A percentile compares a stretch with the other conserved stretches of the same genome.
Conservation (phyloP, 2,329 filamentous ascomycete genomes). For the Aspergillus amoenus region DNA sequence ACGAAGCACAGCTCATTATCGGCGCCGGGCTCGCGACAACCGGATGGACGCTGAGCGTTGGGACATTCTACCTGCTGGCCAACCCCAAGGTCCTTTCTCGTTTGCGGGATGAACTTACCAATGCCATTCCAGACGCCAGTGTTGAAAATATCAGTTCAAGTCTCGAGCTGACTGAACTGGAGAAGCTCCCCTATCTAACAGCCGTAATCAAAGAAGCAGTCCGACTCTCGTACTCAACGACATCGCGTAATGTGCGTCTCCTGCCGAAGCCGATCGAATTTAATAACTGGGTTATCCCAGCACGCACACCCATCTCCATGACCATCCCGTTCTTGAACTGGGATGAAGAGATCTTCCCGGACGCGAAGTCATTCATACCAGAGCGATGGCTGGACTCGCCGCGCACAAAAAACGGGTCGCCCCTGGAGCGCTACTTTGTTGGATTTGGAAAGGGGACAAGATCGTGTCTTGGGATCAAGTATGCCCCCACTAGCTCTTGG, state of each 20-base stretch:
- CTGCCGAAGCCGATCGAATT: neutral
- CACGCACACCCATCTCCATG: slow-evolving; percentile 1
- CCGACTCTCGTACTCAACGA: neutral
- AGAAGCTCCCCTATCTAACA: slow-evolving; percentile 2
- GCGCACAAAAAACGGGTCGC: neutral
- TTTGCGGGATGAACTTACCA: neutral
- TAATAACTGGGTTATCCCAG: neutral
- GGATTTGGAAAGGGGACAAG: slow-evolving; percentile 4
- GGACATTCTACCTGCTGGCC: slow-evolving; percentile 4
- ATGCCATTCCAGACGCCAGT: neutral
- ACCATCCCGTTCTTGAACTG: slow-evolving; percentile 1
- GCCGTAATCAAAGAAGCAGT: slow-evolving; percentile 3
- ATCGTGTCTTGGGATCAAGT: slow-evolving; percentile 6
- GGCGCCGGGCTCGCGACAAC: slow-evolving; percentile 3
- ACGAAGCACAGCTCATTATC: slow-evolving; percentile 3
- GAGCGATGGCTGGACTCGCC: slow-evolving; percentile 5
- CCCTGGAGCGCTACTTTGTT: slow-evolving; percentile 6
- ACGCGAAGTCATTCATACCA: neutral
- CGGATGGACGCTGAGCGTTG: slow-evolving; percentile 3
- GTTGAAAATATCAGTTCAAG: neutral
- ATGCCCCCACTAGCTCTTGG: neutral
- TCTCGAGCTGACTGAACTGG: neutral
- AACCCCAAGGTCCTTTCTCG: slow-evolving; percentile 1
- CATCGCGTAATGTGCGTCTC: slow-evolving; percentile 3
- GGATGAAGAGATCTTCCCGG: slow-evolving; percentile 3